phyloP scores from a whole-genome alignment of 108 stramenopile genomes.

The Asterionellopsis glacialis region DNA sequence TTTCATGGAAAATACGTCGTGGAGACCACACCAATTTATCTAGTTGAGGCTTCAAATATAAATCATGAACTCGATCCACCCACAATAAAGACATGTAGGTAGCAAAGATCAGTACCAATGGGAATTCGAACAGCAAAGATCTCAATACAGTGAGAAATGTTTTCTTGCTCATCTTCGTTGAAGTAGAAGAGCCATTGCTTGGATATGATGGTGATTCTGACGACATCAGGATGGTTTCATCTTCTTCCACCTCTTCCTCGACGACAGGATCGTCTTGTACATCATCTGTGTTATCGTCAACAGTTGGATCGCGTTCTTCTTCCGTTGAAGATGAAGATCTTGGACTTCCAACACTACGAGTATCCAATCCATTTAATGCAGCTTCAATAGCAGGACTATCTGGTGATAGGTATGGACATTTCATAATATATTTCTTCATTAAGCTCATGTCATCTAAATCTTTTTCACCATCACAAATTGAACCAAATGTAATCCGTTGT shows the following conservation, averaged over 20 bases:
- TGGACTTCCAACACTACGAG: background rate
- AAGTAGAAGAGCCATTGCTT: background rate
- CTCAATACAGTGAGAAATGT: background rate
- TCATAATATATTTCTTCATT: slow-evolving; percentile 3
- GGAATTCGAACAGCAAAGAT: slow-evolving; percentile 1
- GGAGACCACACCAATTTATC: slow-evolving; percentile 1
- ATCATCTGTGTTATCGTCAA: background rate
- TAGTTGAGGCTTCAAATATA: slow-evolving; percentile 12
- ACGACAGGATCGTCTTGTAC: background rate
- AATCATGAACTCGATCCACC: slow-evolving; percentile 3
- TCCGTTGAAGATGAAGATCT: no score
- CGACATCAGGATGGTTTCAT: background rate
- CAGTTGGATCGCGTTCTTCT: no score
- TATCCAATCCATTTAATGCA: background rate
- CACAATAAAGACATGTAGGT: background rate
- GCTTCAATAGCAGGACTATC: slow-evolving; percentile 1
- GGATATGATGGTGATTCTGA: no score
- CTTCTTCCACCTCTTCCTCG: background rate
- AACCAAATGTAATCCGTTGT: no score
- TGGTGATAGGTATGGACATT: slow-evolving; percentile 1
- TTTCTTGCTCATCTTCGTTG: background rate
- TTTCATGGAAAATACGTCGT: background rate
- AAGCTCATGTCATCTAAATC: background rate
- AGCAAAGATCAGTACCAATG: slow-evolving; percentile 4
- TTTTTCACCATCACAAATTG: no score